Percentiles rank a stretch among this genome's conserved stretches.
Conservation (phyloP, 2,329 filamentous ascomycete species). For the Exophiala sp. region DNA sequence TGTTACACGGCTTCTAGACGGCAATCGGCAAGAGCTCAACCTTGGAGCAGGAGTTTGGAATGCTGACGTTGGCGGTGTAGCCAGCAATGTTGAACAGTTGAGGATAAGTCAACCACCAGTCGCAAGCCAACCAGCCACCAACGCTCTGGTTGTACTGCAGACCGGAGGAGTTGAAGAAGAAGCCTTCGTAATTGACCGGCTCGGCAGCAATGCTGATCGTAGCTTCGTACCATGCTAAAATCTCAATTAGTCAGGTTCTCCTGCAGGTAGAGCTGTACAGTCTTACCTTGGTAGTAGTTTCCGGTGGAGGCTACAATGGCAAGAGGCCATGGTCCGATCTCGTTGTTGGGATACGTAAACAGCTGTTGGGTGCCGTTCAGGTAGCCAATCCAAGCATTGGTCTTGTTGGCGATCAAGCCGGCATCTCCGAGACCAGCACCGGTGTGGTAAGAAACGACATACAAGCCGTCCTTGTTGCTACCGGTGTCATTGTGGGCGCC, state of each 20-base stretch:
- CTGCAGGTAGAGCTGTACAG: background rate
- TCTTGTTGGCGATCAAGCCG: slow-evolving; percentile 19
- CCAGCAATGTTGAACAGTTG: slow-evolving; percentile 25
- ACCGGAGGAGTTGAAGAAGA: slow-evolving; percentile 28
- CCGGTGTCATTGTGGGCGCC: slow-evolving; percentile 21
- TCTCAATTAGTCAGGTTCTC: slow-evolving; percentile 5
- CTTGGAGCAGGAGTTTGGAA: slow-evolving; percentile 24
- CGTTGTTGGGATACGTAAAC: slow-evolving; percentile 22
- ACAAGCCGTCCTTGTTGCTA: slow-evolving; percentile 26
- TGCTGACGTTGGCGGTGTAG: slow-evolving; percentile 6
- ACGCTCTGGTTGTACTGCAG: slow-evolving; percentile 24
- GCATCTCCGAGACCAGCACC: slow-evolving; percentile 27
- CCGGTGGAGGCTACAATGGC: slow-evolving; percentile 6
- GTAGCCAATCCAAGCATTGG: slow-evolving; percentile 22
- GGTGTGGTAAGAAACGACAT: slow-evolving; percentile 28
- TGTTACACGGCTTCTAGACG: slow-evolving; percentile 6
- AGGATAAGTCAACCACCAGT: slow-evolving; percentile 26
- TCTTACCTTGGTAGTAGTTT: slow-evolving; percentile 25
- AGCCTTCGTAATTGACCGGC: slow-evolving; percentile 5
- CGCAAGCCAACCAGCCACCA: slow-evolving; percentile 27
- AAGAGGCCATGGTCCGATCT: slow-evolving; percentile 26
- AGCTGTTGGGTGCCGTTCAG: slow-evolving; percentile 25
- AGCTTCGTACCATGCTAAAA: slow-evolving; percentile 21
- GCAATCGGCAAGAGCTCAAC: slow-evolving; percentile 25
- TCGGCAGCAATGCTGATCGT: slow-evolving; percentile 24